These are phyloP conservation scores for Globisporangium orthogonon DNA, from an alignment of 352 stramenopile species.

Conservation along the genomic window DNA sequence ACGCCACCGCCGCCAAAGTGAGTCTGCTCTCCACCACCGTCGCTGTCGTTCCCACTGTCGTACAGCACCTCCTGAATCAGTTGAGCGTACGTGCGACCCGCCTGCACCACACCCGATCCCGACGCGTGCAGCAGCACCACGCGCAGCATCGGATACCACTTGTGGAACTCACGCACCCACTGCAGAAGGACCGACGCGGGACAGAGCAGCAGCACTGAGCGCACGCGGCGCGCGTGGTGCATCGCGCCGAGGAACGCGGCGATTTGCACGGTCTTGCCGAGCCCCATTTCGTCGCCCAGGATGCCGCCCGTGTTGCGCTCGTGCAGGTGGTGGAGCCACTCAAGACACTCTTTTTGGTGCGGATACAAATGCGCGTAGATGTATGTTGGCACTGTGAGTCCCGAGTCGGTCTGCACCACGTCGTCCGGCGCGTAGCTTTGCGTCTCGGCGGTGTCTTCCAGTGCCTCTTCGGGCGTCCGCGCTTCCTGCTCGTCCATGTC, in stretches of 20 bases:
- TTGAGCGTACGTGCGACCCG: conserved; percentile 38
- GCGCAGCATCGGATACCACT: conserved; percentile 88
- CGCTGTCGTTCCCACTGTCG: conserved; percentile 8
- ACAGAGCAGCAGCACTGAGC: conserved; percentile 88
- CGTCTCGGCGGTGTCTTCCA: background rate
- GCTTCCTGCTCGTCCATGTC: background rate
- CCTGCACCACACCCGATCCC: conserved; percentile 42
- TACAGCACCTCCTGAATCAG: conserved; percentile 62
- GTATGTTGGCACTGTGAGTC: conserved; percentile 59
- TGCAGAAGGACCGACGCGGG: conserved; percentile 95
- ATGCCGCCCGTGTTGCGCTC: conserved; percentile 96
- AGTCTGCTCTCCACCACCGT: background rate
- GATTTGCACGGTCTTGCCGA: conserved; percentile 97
- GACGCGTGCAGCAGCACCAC: conserved; percentile 89
- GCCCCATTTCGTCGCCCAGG: conserved; percentile 93
- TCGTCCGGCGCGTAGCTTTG: conserved; percentile 43
- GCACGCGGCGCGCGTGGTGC: conserved; percentile 43
- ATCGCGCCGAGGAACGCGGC: conserved; percentile 78
- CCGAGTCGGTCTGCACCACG: conserved; percentile 50
- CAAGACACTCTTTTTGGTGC: conserved; percentile 93
- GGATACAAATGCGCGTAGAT: conserved; percentile 84
- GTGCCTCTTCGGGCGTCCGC: conserved; percentile 3
- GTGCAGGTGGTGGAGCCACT: conserved; percentile 97
- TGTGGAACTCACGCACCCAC: conserved; percentile 94
- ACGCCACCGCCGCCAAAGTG: conserved; percentile 32